phyloP scores from a whole-genome alignment of 352 stramenopile species.

The Globisporangium cederbergense region DNA sequence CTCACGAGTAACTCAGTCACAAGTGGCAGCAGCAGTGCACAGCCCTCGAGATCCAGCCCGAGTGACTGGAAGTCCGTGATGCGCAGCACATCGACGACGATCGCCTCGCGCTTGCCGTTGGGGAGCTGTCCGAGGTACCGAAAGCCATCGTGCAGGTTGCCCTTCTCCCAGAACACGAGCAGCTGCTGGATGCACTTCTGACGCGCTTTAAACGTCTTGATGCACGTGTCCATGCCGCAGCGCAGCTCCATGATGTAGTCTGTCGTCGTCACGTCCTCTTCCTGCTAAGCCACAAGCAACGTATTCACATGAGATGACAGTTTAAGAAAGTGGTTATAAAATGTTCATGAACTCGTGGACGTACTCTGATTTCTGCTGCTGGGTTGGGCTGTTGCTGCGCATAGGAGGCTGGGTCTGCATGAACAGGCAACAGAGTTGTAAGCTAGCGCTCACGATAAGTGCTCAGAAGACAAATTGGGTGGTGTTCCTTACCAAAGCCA shows the following conservation, averaged over 20 bases:
- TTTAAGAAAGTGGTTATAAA: background rate
- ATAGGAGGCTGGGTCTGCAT: constrained; percentile 1
- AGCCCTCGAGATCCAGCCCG: constrained; percentile 70
- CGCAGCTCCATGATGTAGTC: constrained; percentile 83
- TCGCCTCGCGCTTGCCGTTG: constrained; percentile 62
- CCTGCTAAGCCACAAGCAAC: background rate
- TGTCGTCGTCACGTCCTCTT: constrained; percentile 35
- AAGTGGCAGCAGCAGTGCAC: constrained; percentile 70
- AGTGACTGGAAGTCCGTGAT: constrained; percentile 59
- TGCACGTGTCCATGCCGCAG: constrained; percentile 79
- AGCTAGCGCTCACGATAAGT: background rate
- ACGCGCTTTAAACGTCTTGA: constrained; percentile 66
- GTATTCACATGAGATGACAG: background rate
- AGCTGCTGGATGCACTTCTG: constrained; percentile 76
- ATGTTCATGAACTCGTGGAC: background rate
- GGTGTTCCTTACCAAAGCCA: background rate
- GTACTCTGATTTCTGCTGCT: constrained; percentile 5
- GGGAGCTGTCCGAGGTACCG: constrained; percentile 64
- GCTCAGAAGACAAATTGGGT: background rate
- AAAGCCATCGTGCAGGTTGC: constrained; percentile 62
- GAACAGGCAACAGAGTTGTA: background rate
- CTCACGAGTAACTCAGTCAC: constrained; percentile 61
- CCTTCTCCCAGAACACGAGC: constrained; percentile 65
- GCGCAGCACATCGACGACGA: constrained; percentile 69
- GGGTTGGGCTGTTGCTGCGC: constrained; percentile 1